phyloP scores from a whole-genome alignment of 2,329 filamentous ascomycete species.

The Hortaea werneckii region DNA sequence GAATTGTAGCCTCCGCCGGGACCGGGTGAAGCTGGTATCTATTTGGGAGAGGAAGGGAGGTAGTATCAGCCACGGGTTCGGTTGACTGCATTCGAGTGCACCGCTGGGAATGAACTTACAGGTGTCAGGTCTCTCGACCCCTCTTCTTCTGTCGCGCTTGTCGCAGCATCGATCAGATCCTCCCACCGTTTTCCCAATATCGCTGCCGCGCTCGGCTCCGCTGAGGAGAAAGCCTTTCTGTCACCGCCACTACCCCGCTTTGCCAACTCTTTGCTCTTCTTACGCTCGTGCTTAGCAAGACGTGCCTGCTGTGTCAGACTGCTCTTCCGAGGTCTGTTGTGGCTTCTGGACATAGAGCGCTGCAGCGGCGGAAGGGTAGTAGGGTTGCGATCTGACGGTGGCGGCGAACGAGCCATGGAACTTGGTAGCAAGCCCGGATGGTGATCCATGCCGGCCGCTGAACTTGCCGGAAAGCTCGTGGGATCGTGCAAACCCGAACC shows the following conservation, averaged over 20 bases:
- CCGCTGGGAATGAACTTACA: conserved; percentile 43
- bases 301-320: conserved; percentile 73
- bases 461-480: conserved; percentile 36
- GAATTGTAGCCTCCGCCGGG: conserved; percentile 21
- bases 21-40: conserved; percentile 41
- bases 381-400: conserved; percentile 76
- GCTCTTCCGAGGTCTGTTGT: conserved; percentile 68
- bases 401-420: conserved; percentile 69
- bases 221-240: conserved; percentile 67
- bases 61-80: neutral
- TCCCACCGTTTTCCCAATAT: conserved; percentile 85
- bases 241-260: conserved; percentile 59
- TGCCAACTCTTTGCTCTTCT: conserved; percentile 63
- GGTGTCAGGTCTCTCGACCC: conserved; percentile 73
- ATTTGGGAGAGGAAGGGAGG: neutral
- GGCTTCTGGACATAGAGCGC: conserved; percentile 45
- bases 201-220: conserved; percentile 67
- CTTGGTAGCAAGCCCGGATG: conserved; percentile 68
- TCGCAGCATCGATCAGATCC: conserved; percentile 87
- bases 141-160: conserved; percentile 86
- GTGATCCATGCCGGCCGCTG: conserved; percentile 37
- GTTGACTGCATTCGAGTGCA: neutral
- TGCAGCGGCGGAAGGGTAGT: conserved; percentile 71
- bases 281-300: conserved; percentile 69
- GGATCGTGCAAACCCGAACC: conserved; percentile 32